Conservation (phyloP, 768 basidiomycete genomes). For the Peribolospora kevripleyi region DNA sequence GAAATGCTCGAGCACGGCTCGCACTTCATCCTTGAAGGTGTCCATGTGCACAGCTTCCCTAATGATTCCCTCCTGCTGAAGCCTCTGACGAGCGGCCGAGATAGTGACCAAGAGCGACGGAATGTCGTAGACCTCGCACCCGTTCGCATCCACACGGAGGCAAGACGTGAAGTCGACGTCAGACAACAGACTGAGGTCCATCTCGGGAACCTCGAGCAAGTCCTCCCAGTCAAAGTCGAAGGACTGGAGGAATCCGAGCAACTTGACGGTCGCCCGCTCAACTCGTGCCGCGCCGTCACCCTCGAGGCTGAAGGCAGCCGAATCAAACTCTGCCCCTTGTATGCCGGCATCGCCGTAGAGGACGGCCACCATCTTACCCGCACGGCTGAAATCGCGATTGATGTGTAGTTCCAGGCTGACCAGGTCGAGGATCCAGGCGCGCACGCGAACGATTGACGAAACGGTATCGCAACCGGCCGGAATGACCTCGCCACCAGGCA, state of each 20-base stretch:
- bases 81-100: slow-evolving; percentile 30
- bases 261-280: slow-evolving; percentile 48
- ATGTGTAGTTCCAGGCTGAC: slow-evolving; percentile 65
- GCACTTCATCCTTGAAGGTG: slow-evolving; percentile 41
- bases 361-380: slow-evolving; percentile 49
- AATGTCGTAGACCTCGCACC: slow-evolving; percentile 64
- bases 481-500: not conserved
- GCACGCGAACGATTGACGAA: slow-evolving; percentile 51
- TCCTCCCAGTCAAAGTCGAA: slow-evolving; percentile 77
- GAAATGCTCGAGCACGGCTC: slow-evolving; percentile 58
- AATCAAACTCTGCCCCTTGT: slow-evolving; percentile 23
- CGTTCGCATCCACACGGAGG: slow-evolving; percentile 37
- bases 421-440: slow-evolving; percentile 63
- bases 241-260: slow-evolving; percentile 70
- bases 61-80: slow-evolving; percentile 42
- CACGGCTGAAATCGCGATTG: slow-evolving; percentile 27
- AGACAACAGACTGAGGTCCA: slow-evolving; percentile 33
- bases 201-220: slow-evolving; percentile 34
- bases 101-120: slow-evolving; percentile 47
- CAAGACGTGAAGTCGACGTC: slow-evolving; percentile 47
- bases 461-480: slow-evolving; percentile 28
- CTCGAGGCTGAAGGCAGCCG: slow-evolving; percentile 31
- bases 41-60: slow-evolving; percentile 35
- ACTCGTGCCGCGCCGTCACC: slow-evolving; percentile 26
- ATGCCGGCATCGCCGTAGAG: slow-evolving; percentile 36